Percentiles rank a stretch among this genome's conserved stretches.
Conservation (phyloP, 345 rosid genomes). For the Camelina neglecta region DNA sequence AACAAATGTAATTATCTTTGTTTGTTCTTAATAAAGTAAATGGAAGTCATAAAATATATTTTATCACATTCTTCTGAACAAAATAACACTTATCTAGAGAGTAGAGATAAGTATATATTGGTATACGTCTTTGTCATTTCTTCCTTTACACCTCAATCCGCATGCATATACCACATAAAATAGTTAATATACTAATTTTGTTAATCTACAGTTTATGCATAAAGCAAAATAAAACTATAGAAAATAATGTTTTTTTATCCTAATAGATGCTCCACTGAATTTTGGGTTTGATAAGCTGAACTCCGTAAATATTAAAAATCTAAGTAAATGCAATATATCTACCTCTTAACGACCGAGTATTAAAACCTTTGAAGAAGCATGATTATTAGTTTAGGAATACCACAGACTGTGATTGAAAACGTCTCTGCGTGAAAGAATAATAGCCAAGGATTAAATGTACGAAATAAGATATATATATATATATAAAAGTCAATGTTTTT, state of each 20-base stretch:
- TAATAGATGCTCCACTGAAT: not conserved
- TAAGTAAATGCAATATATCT: not conserved
- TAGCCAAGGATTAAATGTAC: not conserved
- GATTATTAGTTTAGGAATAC: not conserved
- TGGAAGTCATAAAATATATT: conserved; percentile 25
- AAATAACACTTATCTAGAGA: conserved; percentile 1
- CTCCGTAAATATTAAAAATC: not conserved
- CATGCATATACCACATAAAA: conserved; percentile 23
- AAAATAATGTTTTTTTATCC: not conserved
- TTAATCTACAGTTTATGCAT: not conserved
- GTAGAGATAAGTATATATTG: conserved; percentile 30
- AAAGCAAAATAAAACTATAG: not conserved
- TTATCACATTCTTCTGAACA: conserved; percentile 28
- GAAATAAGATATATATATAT: not conserved
- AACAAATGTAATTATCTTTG: conserved; percentile 28
- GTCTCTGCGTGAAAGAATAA: not conserved
- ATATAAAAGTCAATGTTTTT: not conserved
- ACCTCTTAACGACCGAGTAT: not conserved
- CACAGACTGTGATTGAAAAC: not conserved
- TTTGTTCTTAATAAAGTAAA: conserved; percentile 36
- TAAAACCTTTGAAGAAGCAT: not conserved
- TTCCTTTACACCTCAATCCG: conserved; percentile 39
- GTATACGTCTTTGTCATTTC: conserved; percentile 53
- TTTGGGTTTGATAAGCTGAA: not conserved
- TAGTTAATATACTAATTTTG: not conserved